These are phyloP conservation scores for Metschnikowia drakensbergensis DNA, from an alignment of 805 yeast genomes.

Conservation along the genomic window DNA sequence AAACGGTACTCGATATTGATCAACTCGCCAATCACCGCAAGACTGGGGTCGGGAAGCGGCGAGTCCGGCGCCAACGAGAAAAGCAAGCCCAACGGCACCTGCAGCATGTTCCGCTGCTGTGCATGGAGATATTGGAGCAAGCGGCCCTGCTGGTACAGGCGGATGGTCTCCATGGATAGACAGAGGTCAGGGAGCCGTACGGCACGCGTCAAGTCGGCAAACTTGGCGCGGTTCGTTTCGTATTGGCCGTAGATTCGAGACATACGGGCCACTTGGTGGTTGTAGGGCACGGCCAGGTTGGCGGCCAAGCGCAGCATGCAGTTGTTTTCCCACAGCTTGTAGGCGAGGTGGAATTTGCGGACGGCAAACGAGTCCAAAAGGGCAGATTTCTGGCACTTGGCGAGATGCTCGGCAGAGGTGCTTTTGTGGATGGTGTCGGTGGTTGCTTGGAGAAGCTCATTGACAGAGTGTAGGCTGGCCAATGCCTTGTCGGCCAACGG, in stretches of 20 bases:
- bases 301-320: conserved; percentile 20
- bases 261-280: conserved; percentile 28
- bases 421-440: neutral
- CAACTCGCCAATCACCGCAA: conserved; percentile 26
- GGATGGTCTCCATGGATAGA: conserved; percentile 29
- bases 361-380: conserved; percentile 34
- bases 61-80: conserved; percentile 27
- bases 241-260: conserved; percentile 25
- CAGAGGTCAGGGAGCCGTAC: conserved; percentile 27
- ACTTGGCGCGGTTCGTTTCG: conserved; percentile 21
- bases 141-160: conserved; percentile 21
- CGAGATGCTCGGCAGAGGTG: neutral
- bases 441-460: conserved; percentile 7
- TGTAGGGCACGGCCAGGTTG: conserved; percentile 26
- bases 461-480: conserved; percentile 9
- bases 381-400: conserved; percentile 3
- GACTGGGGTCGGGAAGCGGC: conserved; percentile 27
- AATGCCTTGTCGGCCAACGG: conserved; percentile 2
- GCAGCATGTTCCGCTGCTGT: conserved; percentile 1
- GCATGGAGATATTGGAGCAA: conserved; percentile 8
- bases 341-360: conserved; percentile 28
- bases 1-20: conserved; percentile 32
- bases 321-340: conserved; percentile 27
- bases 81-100: conserved; percentile 15
- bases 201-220: conserved; percentile 21